Conservation (phyloP, 2,329 filamentous ascomycete species). For the Cryoendolithus antarcticus region DNA sequence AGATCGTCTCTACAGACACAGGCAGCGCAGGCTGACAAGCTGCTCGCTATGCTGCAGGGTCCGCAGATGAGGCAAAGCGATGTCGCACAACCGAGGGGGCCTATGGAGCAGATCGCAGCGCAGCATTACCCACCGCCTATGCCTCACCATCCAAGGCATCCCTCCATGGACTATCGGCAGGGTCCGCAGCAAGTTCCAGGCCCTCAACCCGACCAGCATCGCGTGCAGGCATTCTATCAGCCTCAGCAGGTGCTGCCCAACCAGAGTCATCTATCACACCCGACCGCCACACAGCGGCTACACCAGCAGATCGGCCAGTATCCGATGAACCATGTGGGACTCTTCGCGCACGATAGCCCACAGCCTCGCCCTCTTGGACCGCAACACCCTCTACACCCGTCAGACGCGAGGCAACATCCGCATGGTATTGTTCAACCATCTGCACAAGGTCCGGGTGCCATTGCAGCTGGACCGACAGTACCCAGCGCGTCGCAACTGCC, state of each 20-base stretch:
- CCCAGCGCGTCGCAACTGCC: constrained; percentile 47
- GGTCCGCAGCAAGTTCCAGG: constrained; percentile 38
- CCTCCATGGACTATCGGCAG: constrained; percentile 35
- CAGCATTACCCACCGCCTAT: constrained; percentile 46
- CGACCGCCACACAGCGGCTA: no score
- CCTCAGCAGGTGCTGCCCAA: no score
- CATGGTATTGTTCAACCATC: no score
- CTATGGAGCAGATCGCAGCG: constrained; percentile 42
- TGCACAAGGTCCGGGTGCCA: constrained; percentile 1
- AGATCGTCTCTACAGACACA: constrained; percentile 9
- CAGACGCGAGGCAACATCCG: no score
- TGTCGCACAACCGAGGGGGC: constrained; percentile 21
- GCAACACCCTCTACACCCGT: no score
- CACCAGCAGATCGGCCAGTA: no score
- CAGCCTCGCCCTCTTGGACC: no score
- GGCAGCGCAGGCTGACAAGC: constrained; percentile 34
- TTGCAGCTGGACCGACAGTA: constrained; percentile 30
- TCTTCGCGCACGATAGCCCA: no score
- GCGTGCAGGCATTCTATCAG: no score
- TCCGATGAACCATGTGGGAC: no score
- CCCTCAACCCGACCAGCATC: constrained; percentile 16
- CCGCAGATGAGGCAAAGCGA: constrained; percentile 8
- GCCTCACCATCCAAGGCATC: constrained; percentile 31
- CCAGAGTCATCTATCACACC: no score
- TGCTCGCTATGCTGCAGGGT: constrained; percentile 44